Percentiles rank a stretch among this genome's conserved stretches.
Evolutionary conservation across 345 rosid genomes (phyloP).

Genomic region (Camelina hispida): DNA sequence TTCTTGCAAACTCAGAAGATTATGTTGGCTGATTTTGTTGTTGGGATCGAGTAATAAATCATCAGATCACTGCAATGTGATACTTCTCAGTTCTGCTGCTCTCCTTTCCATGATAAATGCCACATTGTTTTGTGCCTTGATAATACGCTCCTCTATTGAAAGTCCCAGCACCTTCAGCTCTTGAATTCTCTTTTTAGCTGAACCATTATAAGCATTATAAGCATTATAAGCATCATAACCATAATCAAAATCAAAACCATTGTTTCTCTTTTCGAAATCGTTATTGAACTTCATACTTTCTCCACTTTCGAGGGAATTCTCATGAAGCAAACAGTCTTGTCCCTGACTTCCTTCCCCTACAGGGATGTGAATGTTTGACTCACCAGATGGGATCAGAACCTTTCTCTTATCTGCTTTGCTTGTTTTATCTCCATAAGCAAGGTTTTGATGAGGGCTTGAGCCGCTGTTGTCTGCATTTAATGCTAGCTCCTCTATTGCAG

Average conservation of each 20-base stretch:
- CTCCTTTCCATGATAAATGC: too few species aligned
- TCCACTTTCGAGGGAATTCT: neutral
- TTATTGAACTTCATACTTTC: neutral
- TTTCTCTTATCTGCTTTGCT: neutral
- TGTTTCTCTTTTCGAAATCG: neutral
- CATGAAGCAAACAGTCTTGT: neutral
- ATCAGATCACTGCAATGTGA: too few species aligned
- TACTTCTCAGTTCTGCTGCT: too few species aligned
- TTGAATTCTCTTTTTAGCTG: neutral
- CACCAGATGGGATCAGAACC: neutral
- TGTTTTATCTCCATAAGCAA: neutral
- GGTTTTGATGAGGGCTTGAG: neutral
- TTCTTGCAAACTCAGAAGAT: too few species aligned
- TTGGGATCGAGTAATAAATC: too few species aligned
- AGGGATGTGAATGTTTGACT: conserved; percentile 4
- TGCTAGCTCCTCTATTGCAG: neutral
- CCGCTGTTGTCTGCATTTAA: neutral
- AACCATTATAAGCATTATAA: neutral
- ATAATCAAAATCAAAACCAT: conserved; percentile 4
- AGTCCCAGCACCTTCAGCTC: neutral
- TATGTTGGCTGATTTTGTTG: too few species aligned
- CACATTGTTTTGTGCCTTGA: neutral
- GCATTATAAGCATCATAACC: too few species aligned
- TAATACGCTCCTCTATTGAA: neutral
- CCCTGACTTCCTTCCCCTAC: neutral